Evolutionary conservation across 768 basidiomycete genomes (phyloP), one percentile per base, ranked within the genome.

Genomic region (Kwoniella europaea): DNA sequence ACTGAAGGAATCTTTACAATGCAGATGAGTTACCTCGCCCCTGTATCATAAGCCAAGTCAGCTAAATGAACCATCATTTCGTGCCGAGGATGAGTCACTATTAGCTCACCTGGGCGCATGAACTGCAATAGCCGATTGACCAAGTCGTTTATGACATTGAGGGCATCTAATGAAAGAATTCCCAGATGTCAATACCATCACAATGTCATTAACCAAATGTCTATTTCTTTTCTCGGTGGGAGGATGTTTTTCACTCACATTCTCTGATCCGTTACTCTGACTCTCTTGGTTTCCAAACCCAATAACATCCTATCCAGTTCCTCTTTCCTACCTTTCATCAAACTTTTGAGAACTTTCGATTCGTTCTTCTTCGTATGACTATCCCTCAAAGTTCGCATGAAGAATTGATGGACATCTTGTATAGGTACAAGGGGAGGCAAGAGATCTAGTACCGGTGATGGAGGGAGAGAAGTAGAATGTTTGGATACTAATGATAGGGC

Each of bases 21-120:
- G 92, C 82, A 95, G 94, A 84, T 98, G 96, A 0, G 94, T 98
- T 2, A 97, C 95, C 84, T 96, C 93, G 10, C 95, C 95, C 60
- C 94, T 97, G 76, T 44, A 24, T 57, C 1, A 50, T 10, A 56
- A 18, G 44, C 9, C 24, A 3, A 42, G 46, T 63, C 52, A 61
- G 59, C 67, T 35, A 9, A 35, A 35, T 35, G 35, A 9, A 35
- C 4, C 35, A 35, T 7, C 35, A 35, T 35, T 6, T 35, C 35
- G 35, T 35, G 35, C 53, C 16, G 29, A 15, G 15, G 2, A 53
- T 22, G 24, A 24, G 27, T 27, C 5, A 41, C 1, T 13, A 55
- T 5, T 18, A 7, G 77, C 90, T 79, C 76, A 92, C 93, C 89
- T 87, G 52, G 95, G 95, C 9, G 90, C 86, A 86, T 98, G 95